Percentiles rank a stretch among this genome's conserved stretches.
Conservation (phyloP, 2,329 filamentous ascomycete species). For the Hymenoscyphus linearis region DNA sequence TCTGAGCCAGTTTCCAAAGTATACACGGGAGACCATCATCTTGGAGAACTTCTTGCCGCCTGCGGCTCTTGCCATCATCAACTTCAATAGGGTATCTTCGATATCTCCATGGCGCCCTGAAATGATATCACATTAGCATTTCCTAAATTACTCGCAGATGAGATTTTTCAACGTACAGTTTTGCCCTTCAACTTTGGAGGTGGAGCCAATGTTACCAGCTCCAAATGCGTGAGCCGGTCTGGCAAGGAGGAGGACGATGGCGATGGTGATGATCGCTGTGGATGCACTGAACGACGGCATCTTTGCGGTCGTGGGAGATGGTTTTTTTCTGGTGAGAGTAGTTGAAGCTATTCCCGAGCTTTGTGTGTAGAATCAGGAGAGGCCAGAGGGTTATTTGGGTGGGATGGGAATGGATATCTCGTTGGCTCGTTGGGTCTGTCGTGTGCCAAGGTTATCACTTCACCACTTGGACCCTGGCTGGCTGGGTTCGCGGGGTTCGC, state of each 20-base stretch:
- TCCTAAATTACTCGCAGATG: neutral
- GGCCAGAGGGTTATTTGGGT: neutral
- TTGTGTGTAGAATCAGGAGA: neutral
- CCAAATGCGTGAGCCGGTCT: slow-evolving; percentile 72
- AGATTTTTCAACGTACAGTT: slow-evolving; percentile 56
- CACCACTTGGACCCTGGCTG: too few relatives aligned
- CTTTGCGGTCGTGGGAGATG: slow-evolving; percentile 10
- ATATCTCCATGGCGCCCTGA: slow-evolving; percentile 83
- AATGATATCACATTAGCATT: slow-evolving; percentile 13
- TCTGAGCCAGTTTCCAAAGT: slow-evolving; percentile 93
- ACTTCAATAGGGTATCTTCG: slow-evolving; percentile 77
- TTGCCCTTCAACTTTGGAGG: slow-evolving; percentile 75
- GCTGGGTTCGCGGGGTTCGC: too few relatives aligned
- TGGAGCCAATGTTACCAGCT: slow-evolving; percentile 80
- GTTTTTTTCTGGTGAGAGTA: neutral
- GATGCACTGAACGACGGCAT: slow-evolving; percentile 29
- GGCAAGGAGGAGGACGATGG: slow-evolving; percentile 61
- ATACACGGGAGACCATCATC: slow-evolving; percentile 80
- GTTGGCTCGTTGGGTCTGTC: neutral
- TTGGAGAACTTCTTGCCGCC: slow-evolving; percentile 80
- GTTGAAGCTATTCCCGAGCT: slow-evolving; percentile 7
- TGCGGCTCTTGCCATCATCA: slow-evolving; percentile 57
- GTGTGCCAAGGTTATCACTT: neutral
- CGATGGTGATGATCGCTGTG: slow-evolving; percentile 33
- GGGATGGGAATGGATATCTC: neutral